Conservation (phyloP, 2,329 filamentous ascomycete species). For the Talaromyces sp. region DNA sequence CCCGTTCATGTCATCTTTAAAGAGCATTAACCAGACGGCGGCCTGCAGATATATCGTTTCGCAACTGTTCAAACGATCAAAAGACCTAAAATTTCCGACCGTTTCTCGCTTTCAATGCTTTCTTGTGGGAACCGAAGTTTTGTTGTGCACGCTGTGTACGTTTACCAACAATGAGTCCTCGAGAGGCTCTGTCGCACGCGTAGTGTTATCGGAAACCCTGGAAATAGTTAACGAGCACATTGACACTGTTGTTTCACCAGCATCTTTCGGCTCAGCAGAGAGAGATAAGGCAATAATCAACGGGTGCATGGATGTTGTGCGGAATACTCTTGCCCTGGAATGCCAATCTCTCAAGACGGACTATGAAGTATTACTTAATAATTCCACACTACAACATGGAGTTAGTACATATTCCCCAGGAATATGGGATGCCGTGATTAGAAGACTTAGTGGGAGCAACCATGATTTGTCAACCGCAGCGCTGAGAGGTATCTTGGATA, state of each 20-base stretch:
- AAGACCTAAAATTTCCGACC: constrained; percentile 36
- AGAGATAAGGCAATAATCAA: constrained; percentile 42
- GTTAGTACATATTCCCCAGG: constrained; percentile 65
- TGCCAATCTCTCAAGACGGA: constrained; percentile 66
- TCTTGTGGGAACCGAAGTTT: constrained; percentile 39
- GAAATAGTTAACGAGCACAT: constrained; percentile 44
- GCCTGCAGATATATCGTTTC: constrained; percentile 75
- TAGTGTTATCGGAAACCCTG: constrained; percentile 46
- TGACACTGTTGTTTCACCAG: constrained; percentile 55
- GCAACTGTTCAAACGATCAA: constrained; percentile 63
- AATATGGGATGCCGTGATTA: constrained; percentile 73
- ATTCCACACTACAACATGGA: constrained; percentile 60
- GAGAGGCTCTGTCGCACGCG: constrained; percentile 42
- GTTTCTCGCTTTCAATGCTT: constrained; percentile 44
- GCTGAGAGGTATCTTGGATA: constrained; percentile 63
- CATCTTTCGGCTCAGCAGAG: constrained; percentile 16
- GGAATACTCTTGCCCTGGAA: constrained; percentile 64
- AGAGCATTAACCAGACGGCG: constrained; percentile 69
- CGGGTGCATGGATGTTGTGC: constrained; percentile 61
- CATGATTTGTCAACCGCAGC: constrained; percentile 71
- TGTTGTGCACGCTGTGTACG: constrained; percentile 43
- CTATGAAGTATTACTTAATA: constrained; percentile 60
- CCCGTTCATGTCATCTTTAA: constrained; percentile 72
- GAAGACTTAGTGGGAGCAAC: constrained; percentile 62
- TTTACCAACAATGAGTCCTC: constrained; percentile 45